Evolutionary conservation across 1,139 yeast genomes (phyloP).

Genomic region (Hemisphaericaspora subhashii): DNA sequence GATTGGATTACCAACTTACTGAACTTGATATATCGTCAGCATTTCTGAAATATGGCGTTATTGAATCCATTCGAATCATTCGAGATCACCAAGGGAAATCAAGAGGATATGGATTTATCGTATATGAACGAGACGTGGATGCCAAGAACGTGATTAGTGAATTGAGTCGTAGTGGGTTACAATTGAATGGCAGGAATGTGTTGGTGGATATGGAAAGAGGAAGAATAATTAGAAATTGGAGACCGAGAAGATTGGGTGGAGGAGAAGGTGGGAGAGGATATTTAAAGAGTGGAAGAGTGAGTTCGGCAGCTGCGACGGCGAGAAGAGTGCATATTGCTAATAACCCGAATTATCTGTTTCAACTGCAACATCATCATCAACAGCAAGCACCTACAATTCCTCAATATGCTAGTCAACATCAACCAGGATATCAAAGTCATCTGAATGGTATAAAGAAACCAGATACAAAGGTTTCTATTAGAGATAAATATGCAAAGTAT

Average conservation of each 20-base stretch:
- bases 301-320: conserved; percentile 56
- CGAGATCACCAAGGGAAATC: conserved; percentile 58
- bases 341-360: conserved; percentile 10
- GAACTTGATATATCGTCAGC: conserved; percentile 69
- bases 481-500: conserved; percentile 36
- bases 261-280: conserved; percentile 65
- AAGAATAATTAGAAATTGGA: conserved; percentile 72
- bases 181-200: conserved; percentile 43
- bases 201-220: conserved; percentile 87
- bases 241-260: conserved; percentile 71
- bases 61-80: conserved; percentile 68
- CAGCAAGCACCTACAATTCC: not conserved
- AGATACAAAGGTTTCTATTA: conserved; percentile 18
- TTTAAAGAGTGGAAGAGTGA: conserved; percentile 37
- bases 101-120: conserved; percentile 83
- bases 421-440: not conserved
- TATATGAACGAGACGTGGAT: conserved; percentile 60
- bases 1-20: conserved; percentile 64
- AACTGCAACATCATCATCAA: not conserved
- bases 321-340: conserved; percentile 27
- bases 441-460: conserved; percentile 4
- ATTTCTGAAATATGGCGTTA: conserved; percentile 67
- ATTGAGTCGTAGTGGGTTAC: conserved; percentile 54
- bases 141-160: conserved; percentile 60
- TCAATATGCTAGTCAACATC: not conserved